phyloP scores from a whole-genome alignment of 2,329 filamentous ascomycete genomes.

The Phyllosticta citriasiana region DNA sequence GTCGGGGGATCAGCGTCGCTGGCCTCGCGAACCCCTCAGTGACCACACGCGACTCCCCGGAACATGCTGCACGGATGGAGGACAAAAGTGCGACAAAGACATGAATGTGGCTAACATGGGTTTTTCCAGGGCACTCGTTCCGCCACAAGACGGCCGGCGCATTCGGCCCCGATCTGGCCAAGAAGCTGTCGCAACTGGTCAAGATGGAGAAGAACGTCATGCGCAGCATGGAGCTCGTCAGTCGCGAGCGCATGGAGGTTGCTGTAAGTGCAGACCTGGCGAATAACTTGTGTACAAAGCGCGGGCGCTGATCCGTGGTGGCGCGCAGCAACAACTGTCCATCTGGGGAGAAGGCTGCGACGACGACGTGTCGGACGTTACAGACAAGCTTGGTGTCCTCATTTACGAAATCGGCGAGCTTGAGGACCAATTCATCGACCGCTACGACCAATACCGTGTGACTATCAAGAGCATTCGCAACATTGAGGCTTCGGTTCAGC shows the following conservation, averaged over 20 bases:
- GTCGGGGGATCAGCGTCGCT: not conserved
- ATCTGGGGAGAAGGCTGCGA: slow-evolving; percentile 94
- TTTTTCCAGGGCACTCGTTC: slow-evolving; percentile 57
- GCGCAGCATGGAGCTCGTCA: slow-evolving; percentile 93
- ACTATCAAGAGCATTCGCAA: slow-evolving; percentile 99
- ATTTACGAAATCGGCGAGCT: slow-evolving; percentile 98
- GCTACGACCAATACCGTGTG: slow-evolving; percentile 97
- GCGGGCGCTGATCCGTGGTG: not conserved
- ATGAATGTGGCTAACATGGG: not conserved
- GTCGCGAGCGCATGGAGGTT: slow-evolving; percentile 95
- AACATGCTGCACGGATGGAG: not conserved
- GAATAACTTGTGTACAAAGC: not conserved
- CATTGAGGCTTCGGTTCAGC: slow-evolving; percentile 96
- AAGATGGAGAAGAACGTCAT: slow-evolving; percentile 99
- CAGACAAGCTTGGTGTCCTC: slow-evolving; percentile 94
- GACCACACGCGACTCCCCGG: not conserved
- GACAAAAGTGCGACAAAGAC: not conserved
- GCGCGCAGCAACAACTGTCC: slow-evolving; percentile 82
- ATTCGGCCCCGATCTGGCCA: slow-evolving; percentile 79
- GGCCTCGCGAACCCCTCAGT: not conserved
- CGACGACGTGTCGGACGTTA: slow-evolving; percentile 97
- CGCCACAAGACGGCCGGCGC: slow-evolving; percentile 66
- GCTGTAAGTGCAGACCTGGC: slow-evolving; percentile 55
- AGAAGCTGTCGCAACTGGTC: slow-evolving; percentile 94
- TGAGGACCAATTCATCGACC: slow-evolving; percentile 96